Base-by-base conservation (phyloP, 495 filamentous ascomycete species). In the Aspergillus sparsus region DNA sequence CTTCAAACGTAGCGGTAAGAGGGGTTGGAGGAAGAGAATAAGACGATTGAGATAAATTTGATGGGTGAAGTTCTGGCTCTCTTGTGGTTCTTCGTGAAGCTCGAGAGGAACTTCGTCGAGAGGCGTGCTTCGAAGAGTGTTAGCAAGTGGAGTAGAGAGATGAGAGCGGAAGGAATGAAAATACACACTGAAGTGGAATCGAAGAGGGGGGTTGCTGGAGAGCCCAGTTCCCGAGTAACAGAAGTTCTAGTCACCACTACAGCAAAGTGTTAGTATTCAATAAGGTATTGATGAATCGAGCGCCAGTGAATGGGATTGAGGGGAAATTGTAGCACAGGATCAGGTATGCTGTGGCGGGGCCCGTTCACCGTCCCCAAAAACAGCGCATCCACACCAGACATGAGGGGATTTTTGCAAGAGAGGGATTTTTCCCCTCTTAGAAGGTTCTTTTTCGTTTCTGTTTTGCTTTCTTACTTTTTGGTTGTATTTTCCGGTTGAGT, bases 11-110 rank as follows among this genome's bases (percentile, higher is more conserved):
- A 1, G 68, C 57, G 15, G 60, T 58, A 13, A 68, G 53, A 16
- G 68, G 66, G 7, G 68, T 67, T 21, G 66, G 55, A 15, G 68
- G 64, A 4, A 71, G 53, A 57, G 68, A 71, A 37, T 63, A 65
- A 32, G 68, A 64, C 2, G 63, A 61, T 33, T 63, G 63, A 41
- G 68, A 63, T 16, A 57, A 54, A 13, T 60, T 60, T 9, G 52
- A 56, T 11, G 59, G 37, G 52, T 53, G 59, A 16, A 59, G 21
- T 51, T 68, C 65, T 21, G 66, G 60, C 15, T 61, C 59, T 36
- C 55, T 58, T 8, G 62, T 63, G 27, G 64, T 45, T 61, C 56
- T 65, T 15, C 59, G 62, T 53, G 66, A 67, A 32, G 66, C 57
- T 18, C 63, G 62, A 63, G 68, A 64, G 10, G 63, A 66, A 31